Conservation (phyloP, 176 grass and related monocot species). For the Musa schizocarpa region DNA sequence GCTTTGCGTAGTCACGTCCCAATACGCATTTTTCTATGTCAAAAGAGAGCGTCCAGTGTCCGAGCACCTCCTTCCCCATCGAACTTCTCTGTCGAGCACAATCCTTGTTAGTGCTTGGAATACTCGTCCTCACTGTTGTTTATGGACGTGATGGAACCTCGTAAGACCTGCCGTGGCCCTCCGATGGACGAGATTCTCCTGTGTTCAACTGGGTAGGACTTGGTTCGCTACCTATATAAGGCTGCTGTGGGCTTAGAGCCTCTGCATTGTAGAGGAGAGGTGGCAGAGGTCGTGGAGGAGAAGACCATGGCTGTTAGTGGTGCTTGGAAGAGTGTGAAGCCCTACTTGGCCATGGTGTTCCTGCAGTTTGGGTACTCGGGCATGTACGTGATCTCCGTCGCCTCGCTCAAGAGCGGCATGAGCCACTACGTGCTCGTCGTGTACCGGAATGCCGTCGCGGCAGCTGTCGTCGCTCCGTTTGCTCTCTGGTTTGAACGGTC, state of each 20-base stretch:
- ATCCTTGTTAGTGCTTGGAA: background rate
- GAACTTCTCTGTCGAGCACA: background rate
- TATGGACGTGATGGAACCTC: too few relatives aligned
- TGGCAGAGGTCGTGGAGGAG: too few relatives aligned
- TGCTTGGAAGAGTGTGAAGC: conserved; percentile 34
- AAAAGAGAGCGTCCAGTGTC: background rate
- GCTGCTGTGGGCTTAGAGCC: background rate
- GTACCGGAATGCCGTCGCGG: conserved; percentile 68
- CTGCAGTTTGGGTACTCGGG: conserved; percentile 87
- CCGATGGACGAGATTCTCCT: too few relatives aligned
- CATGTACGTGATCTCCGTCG: conserved; percentile 76
- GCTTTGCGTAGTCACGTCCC: conserved; percentile 11
- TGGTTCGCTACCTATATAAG: background rate
- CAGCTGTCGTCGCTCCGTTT: conserved; percentile 65
- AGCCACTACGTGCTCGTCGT: conserved; percentile 90
- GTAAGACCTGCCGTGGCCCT: too few relatives aligned
- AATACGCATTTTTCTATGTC: conserved; percentile 7
- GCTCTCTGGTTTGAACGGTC: conserved; percentile 79
- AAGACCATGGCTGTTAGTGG: background rate
- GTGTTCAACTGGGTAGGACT: too few relatives aligned
- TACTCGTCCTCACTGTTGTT: too few relatives aligned
- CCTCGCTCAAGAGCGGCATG: conserved; percentile 72
- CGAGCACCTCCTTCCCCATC: background rate
- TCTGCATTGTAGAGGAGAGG: background rate
- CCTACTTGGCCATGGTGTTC: conserved; percentile 85